Evolutionary conservation across 768 basidiomycete genomes (phyloP).

Genomic region (Cyathus striatus): DNA sequence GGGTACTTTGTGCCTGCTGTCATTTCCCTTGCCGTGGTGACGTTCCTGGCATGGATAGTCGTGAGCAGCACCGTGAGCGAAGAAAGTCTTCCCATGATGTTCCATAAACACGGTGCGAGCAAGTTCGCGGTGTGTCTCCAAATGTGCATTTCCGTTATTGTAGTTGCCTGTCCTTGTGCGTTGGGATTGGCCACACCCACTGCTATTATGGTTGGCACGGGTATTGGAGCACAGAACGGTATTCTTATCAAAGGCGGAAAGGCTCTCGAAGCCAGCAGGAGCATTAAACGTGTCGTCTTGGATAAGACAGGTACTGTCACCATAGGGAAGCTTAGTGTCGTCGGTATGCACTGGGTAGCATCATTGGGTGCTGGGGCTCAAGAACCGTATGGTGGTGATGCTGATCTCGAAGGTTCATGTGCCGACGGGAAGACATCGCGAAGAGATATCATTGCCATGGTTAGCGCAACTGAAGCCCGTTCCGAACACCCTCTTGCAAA

Average conservation of each 20-base stretch:
- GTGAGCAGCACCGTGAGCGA: slow-evolving; percentile 55
- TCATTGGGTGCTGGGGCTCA: slow-evolving; percentile 16
- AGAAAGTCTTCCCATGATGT: slow-evolving; percentile 72
- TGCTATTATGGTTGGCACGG: slow-evolving; percentile 99
- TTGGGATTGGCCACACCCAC: slow-evolving; percentile 95
- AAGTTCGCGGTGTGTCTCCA: slow-evolving; percentile 90
- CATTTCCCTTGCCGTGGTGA: slow-evolving; percentile 73
- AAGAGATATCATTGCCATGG: slow-evolving; percentile 67
- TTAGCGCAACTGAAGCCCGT: slow-evolving; percentile 81
- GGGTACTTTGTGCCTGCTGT: slow-evolving; percentile 95
- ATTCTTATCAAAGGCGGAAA: slow-evolving; percentile 97
- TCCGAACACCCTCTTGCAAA: slow-evolving; percentile 97
- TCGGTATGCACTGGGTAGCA: slow-evolving; percentile 71
- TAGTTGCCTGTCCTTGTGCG: slow-evolving; percentile 97
- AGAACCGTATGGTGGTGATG: slow-evolving; percentile 39
- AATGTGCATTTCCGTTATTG: slow-evolving; percentile 96
- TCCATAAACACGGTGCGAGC: slow-evolving; percentile 77
- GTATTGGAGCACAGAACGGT: slow-evolving; percentile 93
- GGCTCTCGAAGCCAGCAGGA: slow-evolving; percentile 86
- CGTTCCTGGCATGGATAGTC: slow-evolving; percentile 81
- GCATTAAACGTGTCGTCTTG: slow-evolving; percentile 75
- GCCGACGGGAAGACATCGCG: slow-evolving; percentile 61
- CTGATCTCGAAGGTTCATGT: slow-evolving; percentile 38
- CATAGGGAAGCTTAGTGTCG: slow-evolving; percentile 85
- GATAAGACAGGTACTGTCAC: slow-evolving; percentile 99